Percentiles rank a stretch among this genome's conserved stretches.
These are phyloP conservation scores for Alternaria triticimaculans DNA, from an alignment of 2,329 filamentous ascomycete species.

Conservation along the genomic window DNA sequence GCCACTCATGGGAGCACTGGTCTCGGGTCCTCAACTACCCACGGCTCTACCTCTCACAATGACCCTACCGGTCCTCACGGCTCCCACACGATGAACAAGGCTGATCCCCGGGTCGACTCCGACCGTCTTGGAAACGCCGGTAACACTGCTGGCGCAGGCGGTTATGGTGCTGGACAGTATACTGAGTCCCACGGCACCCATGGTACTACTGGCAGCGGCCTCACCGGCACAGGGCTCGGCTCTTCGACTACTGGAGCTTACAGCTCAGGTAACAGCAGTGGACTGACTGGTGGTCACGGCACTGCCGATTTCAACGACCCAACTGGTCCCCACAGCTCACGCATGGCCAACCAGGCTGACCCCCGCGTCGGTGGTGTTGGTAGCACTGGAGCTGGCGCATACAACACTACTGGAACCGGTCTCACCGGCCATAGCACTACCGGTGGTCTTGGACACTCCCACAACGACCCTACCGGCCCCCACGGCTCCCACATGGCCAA, in stretches of 20 bases:
- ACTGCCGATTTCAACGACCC: constrained; percentile 34
- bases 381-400: background rate
- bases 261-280: constrained; percentile 13
- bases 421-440: background rate
- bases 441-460: background rate
- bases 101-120: constrained; percentile 46
- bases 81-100: constrained; percentile 32
- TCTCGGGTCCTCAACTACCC: constrained; percentile 24
- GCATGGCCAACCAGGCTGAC: constrained; percentile 33
- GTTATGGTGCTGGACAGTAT: constrained; percentile 17
- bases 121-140: constrained; percentile 38
- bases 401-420: background rate
- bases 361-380: constrained; percentile 28
- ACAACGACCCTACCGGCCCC: constrained; percentile 42
- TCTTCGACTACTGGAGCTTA: constrained; percentile 14
- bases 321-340: constrained; percentile 44
- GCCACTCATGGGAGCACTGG: constrained; percentile 8
- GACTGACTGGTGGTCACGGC: background rate
- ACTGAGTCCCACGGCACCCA: constrained; percentile 10
- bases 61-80: constrained; percentile 7
- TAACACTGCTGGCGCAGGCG: constrained; percentile 36
- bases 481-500: constrained; percentile 29
- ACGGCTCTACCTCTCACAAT: constrained; percentile 29
- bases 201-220: constrained; percentile 15
- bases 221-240: constrained; percentile 7